Base-by-base conservation (phyloP, 2,329 filamentous ascomycete genomes). In the Trichoderma semiorbis region DNA sequence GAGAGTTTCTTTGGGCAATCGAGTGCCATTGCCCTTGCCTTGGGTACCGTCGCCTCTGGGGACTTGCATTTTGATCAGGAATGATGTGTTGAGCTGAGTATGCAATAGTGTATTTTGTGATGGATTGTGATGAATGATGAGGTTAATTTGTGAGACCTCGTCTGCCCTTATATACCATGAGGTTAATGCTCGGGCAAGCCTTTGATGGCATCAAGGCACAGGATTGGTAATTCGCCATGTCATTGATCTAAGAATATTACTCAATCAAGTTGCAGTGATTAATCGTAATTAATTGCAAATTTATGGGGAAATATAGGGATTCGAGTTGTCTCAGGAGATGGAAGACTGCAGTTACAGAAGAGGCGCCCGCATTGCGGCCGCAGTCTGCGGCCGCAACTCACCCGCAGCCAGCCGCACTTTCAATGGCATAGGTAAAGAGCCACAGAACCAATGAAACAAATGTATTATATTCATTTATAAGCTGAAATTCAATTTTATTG, bases 1-100 rank as follows among this genome's bases (percentile, higher is more conserved):
- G 14, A 66, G 43, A 3, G 43, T 66, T 26, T 66, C 63, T 8
- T 55, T 66, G 6, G 63, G 30, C 43, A 66, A 12, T 10, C n/a
- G 43, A 10, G 43, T 66, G n/a, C 63, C 61, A 21, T 53, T 53
- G n/a, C 63, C 63, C 11, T 36, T 24, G 63, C 63, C 43, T 55
- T 66, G n/a, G 10, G 43, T 66, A 18, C 63, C 63, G 18, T 66
- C 24, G 43, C 63, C 63, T 66, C 43, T 32, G 28, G 39, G 43
- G 14, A 66, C 21, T 30, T 55, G 28, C 43, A 66, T 66, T 7
- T 55, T 26, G 30, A 14, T 2, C 10, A 3, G 7, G 7, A 50
- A 21, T 53, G 11, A 21, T 11, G 0, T 53, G 4, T 53, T 32
- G 28, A 53, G 1, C 11, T 6, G 50, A 24, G 26, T 26, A 24